These are phyloP conservation scores for Rosa persica DNA, from an alignment of 306 rosid genomes.

Conservation along the genomic window DNA sequence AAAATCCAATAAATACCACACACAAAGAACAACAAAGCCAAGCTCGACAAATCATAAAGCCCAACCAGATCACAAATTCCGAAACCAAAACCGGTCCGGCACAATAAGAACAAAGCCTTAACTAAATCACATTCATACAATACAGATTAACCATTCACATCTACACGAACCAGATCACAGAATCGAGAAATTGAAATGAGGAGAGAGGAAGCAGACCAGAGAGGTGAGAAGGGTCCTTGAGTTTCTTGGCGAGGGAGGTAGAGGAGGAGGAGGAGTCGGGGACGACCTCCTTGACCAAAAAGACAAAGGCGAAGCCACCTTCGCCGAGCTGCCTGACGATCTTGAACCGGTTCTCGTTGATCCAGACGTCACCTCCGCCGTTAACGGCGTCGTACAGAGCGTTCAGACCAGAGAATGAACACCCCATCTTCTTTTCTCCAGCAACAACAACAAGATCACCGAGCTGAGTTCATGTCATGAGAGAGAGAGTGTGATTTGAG, in stretches of 20 bases:
- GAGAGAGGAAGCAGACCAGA: slow-evolving; percentile 56
- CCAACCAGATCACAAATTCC: background rate
- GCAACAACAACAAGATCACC: background rate
- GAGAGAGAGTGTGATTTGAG: background rate
- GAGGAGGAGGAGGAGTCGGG: slow-evolving; percentile 46
- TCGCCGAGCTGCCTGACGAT: slow-evolving; percentile 94
- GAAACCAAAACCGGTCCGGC: background rate
- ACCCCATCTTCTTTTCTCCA: slow-evolving; percentile 56
- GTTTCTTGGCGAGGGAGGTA: slow-evolving; percentile 58
- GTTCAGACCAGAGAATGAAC: slow-evolving; percentile 87
- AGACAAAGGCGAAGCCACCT: slow-evolving; percentile 95
- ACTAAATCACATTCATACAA: background rate
- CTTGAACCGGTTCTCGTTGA: slow-evolving; percentile 91
- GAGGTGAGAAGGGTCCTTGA: slow-evolving; percentile 72
- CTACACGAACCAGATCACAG: slow-evolving; percentile 35
- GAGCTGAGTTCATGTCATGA: slow-evolving; percentile 53
- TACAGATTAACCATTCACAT: background rate
- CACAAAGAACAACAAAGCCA: background rate
- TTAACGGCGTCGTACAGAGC: slow-evolving; percentile 88
- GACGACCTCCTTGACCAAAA: slow-evolving; percentile 69
- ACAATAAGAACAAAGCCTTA: background rate
- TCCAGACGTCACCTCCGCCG: slow-evolving; percentile 97
- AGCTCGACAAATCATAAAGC: background rate
- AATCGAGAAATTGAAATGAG: background rate
- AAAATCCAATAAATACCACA: background rate